Evolutionary conservation across 768 basidiomycete genomes (phyloP).

Genomic region (Hebeloma cylindrosporum): DNA sequence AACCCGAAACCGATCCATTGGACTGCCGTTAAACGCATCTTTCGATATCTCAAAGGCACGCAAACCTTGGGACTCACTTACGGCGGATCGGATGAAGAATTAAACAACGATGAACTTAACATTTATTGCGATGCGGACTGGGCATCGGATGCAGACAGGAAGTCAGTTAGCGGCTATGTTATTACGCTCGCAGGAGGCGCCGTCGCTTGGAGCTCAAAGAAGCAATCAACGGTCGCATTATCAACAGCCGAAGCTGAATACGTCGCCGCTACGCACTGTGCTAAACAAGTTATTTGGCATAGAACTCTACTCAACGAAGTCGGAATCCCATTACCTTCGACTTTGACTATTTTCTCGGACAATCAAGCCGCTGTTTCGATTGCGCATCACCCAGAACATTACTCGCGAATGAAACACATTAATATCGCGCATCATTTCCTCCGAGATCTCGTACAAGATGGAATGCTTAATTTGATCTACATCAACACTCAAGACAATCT

Average conservation of each 20-base stretch:
- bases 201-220: background rate
- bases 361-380: slow-evolving; percentile 20
- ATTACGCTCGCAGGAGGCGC: background rate
- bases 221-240: background rate
- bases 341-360: slow-evolving; percentile 10
- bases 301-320: slow-evolving; percentile 1
- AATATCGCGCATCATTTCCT: slow-evolving; percentile 16
- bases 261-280: slow-evolving; percentile 31
- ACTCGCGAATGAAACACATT: slow-evolving; percentile 18
- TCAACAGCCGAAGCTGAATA: slow-evolving; percentile 30
- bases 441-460: slow-evolving; percentile 5
- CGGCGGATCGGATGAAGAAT: slow-evolving; percentile 19
- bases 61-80: slow-evolving; percentile 20
- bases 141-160: background rate
- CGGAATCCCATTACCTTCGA: background rate
- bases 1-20: slow-evolving; percentile 26
- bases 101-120: background rate
- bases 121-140: background rate
- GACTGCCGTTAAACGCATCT: slow-evolving; percentile 29
- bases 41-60: slow-evolving; percentile 25
- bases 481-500: slow-evolving; percentile 12
- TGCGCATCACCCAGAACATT: slow-evolving; percentile 15
- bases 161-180: background rate
- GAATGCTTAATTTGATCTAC: slow-evolving; percentile 11
- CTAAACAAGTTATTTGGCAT: slow-evolving; percentile 8